Percentiles rank a stretch among this genome's conserved stretches.
Conservation (phyloP, 1,139 yeast species). For the Blastobotrys aristatus region DNA sequence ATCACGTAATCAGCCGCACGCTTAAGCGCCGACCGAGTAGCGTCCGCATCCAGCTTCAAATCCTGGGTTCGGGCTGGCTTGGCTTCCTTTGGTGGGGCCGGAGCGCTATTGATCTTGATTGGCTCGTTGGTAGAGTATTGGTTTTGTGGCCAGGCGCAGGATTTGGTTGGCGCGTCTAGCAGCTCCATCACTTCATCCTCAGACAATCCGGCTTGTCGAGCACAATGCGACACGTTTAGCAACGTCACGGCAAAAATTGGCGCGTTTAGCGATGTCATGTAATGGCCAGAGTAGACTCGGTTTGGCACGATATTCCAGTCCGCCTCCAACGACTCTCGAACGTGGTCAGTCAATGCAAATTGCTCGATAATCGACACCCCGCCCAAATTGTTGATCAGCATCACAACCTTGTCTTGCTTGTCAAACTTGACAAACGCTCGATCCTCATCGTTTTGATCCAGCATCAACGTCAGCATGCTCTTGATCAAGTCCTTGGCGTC, state of each 20-base stretch:
- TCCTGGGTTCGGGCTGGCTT: constrained; percentile 20
- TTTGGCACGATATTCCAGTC: constrained; percentile 39
- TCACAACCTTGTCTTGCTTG: constrained; percentile 38
- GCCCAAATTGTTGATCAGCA: constrained; percentile 49
- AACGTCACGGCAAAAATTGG: constrained; percentile 49
- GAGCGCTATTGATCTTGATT: constrained; percentile 14
- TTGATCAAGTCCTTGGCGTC: constrained; percentile 40
- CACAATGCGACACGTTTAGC: constrained; percentile 41
- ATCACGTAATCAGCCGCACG: constrained; percentile 40
- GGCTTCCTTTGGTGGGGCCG: constrained; percentile 1
- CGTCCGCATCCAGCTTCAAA: constrained; percentile 34
- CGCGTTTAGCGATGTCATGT: constrained; percentile 49
- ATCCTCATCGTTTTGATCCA: constrained; percentile 38
- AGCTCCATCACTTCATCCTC: constrained; percentile 33
- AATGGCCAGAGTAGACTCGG: constrained; percentile 45
- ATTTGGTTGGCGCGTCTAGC: constrained; percentile 40
- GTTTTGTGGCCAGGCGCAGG: constrained; percentile 39
- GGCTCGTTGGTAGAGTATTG: constrained; percentile 16
- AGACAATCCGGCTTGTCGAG: constrained; percentile 24
- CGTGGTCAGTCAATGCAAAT: constrained; percentile 35
- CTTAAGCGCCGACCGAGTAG: constrained; percentile 33
- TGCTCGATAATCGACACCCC: constrained; percentile 48
- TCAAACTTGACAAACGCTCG: constrained; percentile 43
- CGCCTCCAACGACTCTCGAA: constrained; percentile 36
- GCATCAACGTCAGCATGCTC: constrained; percentile 37